Evolutionary conservation across 257 asterid genomes (phyloP), one percentile per base, ranked within the genome.

Genomic region (Salvia splendens): DNA sequence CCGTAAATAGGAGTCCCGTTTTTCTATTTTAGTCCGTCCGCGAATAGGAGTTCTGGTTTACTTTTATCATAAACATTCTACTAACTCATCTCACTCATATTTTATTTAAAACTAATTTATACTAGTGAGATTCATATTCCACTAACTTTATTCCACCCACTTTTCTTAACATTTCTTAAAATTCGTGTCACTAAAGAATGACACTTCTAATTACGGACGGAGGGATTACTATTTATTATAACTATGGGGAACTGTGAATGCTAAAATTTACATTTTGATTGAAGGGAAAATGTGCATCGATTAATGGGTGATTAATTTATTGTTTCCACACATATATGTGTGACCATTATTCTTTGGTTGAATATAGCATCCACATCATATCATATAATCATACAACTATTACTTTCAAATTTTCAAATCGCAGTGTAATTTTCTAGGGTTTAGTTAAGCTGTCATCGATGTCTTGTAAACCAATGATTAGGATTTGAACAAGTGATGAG

Each of bases 401-500:
- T 9, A 36, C 14, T 10, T 16, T 12, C 15, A 14, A 15, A 3
- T 7, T 4, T n/a, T 62, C 28, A 24, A 42, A 32, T 8, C 17
- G 3, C 2, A 14, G 15, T 45, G 45, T 12, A 30, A 46, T 12
- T 47, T 63, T 63, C 12, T 28, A 12, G 20, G 46, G 49, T 36
- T 65, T 17, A 16, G 60, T 66, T 35, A 40, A 51, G 48, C 40
- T 35, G 48, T 50, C 47, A 65, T 6, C 35, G 12, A 53, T 20
- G 46, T 3, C 10, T 28, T 0, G 11, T 24, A 61, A 20, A 20
- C 15, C 3, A 11, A 61, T 32, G 36, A 43, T n/a, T 43, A 42
- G 10, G 8, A 41, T 17, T 43, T 42, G 20, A 24, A 11, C 40
- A 38, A 61, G 24, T 43, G 54, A 17, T 17, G 16, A 6, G 3